These are phyloP conservation scores for Cystofilobasidium macerans DNA, from an alignment of 768 basidiomycete genomes.

Conservation along the genomic window DNA sequence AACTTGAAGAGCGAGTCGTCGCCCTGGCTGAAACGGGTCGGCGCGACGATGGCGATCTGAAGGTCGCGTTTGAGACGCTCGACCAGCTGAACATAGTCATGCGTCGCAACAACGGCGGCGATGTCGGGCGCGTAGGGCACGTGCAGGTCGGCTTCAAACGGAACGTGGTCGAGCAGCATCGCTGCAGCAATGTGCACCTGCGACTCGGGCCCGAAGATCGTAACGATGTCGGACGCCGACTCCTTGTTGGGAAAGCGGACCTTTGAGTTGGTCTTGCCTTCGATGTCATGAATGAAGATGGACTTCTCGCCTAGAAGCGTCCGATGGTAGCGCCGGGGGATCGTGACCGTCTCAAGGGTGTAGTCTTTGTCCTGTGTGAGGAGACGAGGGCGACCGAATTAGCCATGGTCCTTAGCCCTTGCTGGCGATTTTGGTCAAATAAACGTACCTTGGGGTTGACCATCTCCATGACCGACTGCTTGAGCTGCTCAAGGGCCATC, in stretches of 20 bases:
- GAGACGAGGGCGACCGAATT: background rate
- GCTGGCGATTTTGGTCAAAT: too few relatives aligned
- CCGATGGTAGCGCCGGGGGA: conserved; percentile 89
- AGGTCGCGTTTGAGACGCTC: conserved; percentile 88
- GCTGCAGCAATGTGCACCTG: conserved; percentile 94
- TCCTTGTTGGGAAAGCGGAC: conserved; percentile 86
- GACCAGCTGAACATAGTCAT: conserved; percentile 75
- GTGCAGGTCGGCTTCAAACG: conserved; percentile 78
- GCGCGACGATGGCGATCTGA: conserved; percentile 78
- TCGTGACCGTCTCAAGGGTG: conserved; percentile 80
- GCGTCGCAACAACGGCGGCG: conserved; percentile 56
- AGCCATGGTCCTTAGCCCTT: too few relatives aligned
- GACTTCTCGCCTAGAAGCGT: conserved; percentile 89
- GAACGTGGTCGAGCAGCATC: conserved; percentile 64
- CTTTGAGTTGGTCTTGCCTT: conserved; percentile 85
- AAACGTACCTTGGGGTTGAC: conserved; percentile 79
- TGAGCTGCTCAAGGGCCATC: conserved; percentile 84
- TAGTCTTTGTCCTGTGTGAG: conserved; percentile 80
- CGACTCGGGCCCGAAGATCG: conserved; percentile 92
- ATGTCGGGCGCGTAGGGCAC: conserved; percentile 76
- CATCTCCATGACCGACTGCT: conserved; percentile 92
- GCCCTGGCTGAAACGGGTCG: conserved; percentile 55
- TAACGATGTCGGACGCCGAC: conserved; percentile 82
- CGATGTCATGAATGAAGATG: conserved; percentile 95
- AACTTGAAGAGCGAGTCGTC: conserved; percentile 87